Evolutionary conservation across 2,329 filamentous ascomycete species (phyloP).

Genomic region (Botrytis fabae): DNA sequence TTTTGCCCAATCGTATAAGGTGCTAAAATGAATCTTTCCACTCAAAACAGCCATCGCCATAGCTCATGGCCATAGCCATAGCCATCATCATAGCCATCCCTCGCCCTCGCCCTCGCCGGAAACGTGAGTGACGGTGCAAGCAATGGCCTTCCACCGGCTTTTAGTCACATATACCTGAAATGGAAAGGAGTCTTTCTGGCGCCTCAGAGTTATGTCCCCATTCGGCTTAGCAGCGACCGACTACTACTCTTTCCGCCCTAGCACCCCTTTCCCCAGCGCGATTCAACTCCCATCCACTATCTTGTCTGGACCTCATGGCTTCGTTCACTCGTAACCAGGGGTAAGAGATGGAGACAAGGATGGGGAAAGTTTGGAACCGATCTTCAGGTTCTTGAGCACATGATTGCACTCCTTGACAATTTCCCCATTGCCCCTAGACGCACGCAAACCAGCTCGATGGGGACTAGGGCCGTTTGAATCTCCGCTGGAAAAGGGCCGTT

Average conservation of each 20-base stretch:
- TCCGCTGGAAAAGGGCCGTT: neutral
- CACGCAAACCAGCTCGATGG: neutral
- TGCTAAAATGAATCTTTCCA: neutral
- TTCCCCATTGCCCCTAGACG: neutral
- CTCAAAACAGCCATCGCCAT: neutral
- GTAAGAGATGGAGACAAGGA: neutral
- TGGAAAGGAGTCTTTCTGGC: neutral
- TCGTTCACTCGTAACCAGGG: neutral
- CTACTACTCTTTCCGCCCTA: neutral
- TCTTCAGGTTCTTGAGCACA: constrained; percentile 16
- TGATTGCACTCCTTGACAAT: constrained; percentile 4
- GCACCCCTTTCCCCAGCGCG: neutral
- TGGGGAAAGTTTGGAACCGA: neutral
- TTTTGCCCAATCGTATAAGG: neutral
- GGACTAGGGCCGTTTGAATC: accelerated
- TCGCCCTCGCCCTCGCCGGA: neutral
- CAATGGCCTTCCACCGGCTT: neutral
- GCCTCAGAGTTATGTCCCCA: neutral
- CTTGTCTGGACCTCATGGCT: constrained; percentile 13
- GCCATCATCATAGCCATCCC: neutral
- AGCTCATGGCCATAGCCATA: too few species aligned
- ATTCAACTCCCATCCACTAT: neutral
- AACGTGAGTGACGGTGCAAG: neutral
- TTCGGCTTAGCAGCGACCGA: accelerated
- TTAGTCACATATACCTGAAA: neutral